Conservation (phyloP, 2,329 filamentous ascomycete species). For the Teratosphaeria viscida region DNA sequence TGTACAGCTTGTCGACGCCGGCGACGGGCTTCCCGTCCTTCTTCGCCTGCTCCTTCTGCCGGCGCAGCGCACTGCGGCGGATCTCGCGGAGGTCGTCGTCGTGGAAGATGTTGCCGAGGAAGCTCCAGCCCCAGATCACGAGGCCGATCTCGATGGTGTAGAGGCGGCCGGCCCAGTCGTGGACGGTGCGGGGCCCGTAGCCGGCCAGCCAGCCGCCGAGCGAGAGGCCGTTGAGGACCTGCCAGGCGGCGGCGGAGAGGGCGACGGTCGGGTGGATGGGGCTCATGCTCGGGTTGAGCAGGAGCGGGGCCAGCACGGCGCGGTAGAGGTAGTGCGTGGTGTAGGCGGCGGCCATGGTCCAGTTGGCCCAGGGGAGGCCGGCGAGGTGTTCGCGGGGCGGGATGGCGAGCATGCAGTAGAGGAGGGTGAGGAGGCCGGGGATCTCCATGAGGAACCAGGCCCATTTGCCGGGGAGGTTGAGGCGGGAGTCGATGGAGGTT, state of each 20-base stretch:
- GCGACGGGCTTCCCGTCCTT: slow-evolving; percentile 36
- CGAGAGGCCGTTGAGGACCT: slow-evolving; percentile 67
- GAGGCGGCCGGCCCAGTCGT: slow-evolving; percentile 39
- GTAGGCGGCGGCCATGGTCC: slow-evolving; percentile 60
- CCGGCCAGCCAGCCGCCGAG: slow-evolving; percentile 74
- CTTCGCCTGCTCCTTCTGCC: slow-evolving; percentile 41
- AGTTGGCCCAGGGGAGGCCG: slow-evolving; percentile 65
- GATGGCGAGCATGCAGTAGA: slow-evolving; percentile 68
- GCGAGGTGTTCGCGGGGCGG: slow-evolving; percentile 47
- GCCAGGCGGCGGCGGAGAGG: slow-evolving; percentile 57
- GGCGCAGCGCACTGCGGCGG: slow-evolving; percentile 55
- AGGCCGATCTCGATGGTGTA: slow-evolving; percentile 52
- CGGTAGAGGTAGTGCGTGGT: slow-evolving; percentile 86
- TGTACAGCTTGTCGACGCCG: slow-evolving; percentile 69
- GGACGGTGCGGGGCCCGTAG: slow-evolving; percentile 57
- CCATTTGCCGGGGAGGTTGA: slow-evolving; percentile 82
- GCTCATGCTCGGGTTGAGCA: slow-evolving; percentile 81
- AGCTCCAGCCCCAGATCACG: slow-evolving; percentile 63
- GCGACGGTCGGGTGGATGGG: slow-evolving; percentile 68
- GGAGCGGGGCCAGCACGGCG: slow-evolving; percentile 68
- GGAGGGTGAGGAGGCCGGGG: slow-evolving; percentile 62
- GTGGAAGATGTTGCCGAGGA: slow-evolving; percentile 74
- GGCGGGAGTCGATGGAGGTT: slow-evolving; percentile 60
- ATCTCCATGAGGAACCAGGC: slow-evolving; percentile 86
- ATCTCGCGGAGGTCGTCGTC: slow-evolving; percentile 87